Evolutionary conservation across 1,139 yeast genomes (phyloP).

Genomic region (Candida albicans): DNA sequence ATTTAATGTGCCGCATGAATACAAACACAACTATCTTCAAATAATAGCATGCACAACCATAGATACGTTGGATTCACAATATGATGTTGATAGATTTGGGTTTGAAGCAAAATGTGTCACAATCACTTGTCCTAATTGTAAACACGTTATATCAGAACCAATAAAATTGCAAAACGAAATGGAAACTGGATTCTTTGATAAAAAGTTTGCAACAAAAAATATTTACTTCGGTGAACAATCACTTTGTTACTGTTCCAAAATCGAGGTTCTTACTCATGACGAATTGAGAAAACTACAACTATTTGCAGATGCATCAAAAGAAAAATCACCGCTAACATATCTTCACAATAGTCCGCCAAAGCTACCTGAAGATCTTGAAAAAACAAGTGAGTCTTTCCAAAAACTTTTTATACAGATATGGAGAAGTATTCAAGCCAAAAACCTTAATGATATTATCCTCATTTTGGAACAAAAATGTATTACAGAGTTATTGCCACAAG

Average conservation of each 20-base stretch:
- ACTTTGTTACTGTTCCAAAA: conserved; percentile 7
- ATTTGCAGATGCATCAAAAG: conserved; percentile 18
- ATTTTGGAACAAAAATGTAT: conserved; percentile 1
- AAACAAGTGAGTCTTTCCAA: not conserved
- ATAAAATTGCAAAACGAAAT: conserved; percentile 17
- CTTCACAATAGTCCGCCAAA: conserved; percentile 4
- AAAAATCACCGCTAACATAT: conserved; percentile 16
- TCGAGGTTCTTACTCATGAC: conserved; percentile 17
- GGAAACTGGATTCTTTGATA: conserved; percentile 24
- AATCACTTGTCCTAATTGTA: conserved; percentile 23
- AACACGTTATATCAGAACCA: conserved; percentile 10
- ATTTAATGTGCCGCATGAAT: conserved; percentile 17
- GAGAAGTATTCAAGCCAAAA: not conserved
- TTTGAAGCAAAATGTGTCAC: not conserved
- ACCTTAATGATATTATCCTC: not conserved
- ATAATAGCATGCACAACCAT: not conserved
- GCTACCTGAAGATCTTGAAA: not conserved
- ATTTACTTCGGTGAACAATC: not conserved
- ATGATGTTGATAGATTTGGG: not conserved
- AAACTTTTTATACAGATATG: not conserved
- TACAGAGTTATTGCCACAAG: not conserved
- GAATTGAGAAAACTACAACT: conserved; percentile 23
- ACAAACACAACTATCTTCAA: not conserved
- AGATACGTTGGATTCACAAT: not conserved
- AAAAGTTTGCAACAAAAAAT: conserved; percentile 12